These are phyloP conservation scores for Xylariaceae sp. DNA, from an alignment of 2,329 filamentous ascomycete genomes.

Conservation along the genomic window DNA sequence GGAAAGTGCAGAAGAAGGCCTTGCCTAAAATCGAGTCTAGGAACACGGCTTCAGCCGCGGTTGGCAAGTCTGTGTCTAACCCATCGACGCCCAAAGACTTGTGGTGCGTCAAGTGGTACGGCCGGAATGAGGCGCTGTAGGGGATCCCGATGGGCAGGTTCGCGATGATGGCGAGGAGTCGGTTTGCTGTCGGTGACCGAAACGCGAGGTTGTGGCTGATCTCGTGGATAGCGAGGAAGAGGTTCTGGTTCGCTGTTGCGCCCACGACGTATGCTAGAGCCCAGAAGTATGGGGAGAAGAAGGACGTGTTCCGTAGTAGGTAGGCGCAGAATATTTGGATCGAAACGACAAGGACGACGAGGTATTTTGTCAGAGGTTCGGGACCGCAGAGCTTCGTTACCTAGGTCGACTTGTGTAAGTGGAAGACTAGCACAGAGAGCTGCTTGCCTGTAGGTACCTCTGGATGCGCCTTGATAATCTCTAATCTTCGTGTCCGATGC, in stretches of 20 bases:
- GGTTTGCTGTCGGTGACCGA: constrained; percentile 78
- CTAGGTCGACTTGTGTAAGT: constrained; percentile 51
- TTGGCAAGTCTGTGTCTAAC: constrained; percentile 94
- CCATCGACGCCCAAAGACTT: constrained; percentile 97
- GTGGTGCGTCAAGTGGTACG: constrained; percentile 98
- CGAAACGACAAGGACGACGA: constrained; percentile 82
- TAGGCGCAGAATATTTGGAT: constrained; percentile 82
- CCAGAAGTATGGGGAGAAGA: constrained; percentile 86
- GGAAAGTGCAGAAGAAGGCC: constrained; percentile 98
- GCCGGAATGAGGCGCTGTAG: constrained; percentile 94
- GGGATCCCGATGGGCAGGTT: constrained; percentile 96
- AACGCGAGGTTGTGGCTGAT: constrained; percentile 98
- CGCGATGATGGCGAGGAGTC: constrained; percentile 87
- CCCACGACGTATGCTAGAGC: constrained; percentile 88
- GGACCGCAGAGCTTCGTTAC: constrained; percentile 97
- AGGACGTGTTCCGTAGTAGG: constrained; percentile 75
- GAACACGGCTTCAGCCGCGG: constrained; percentile 87
- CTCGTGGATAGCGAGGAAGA: constrained; percentile 98
- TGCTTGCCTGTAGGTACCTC: constrained; percentile 65
- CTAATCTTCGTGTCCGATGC: constrained; percentile 85
- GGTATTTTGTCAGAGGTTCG: constrained; percentile 93
- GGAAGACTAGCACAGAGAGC: background rate
- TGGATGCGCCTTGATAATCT: constrained; percentile 97
- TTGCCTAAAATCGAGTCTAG: constrained; percentile 96
- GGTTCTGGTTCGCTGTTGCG: constrained; percentile 96